Conservation (phyloP, 495 filamentous ascomycete genomes). For the Penicillium longicatenatum region DNA sequence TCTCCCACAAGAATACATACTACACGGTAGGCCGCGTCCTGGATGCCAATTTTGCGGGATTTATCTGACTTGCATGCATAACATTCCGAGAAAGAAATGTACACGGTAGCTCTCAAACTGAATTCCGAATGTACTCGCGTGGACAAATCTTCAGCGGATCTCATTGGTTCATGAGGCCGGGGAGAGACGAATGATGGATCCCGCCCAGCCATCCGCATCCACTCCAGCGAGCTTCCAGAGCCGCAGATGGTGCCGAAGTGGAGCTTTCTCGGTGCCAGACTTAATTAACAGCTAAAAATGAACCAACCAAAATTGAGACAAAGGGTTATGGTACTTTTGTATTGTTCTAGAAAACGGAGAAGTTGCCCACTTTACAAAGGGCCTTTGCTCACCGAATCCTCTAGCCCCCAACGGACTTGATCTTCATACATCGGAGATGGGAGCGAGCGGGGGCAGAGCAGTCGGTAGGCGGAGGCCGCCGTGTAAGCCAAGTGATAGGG, state of each 20-base stretch:
- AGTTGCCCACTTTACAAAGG: neutral
- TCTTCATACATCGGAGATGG: neutral
- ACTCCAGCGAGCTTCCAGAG: slow-evolving; percentile 34
- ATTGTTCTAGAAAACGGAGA: neutral
- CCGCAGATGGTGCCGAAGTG: slow-evolving; percentile 37
- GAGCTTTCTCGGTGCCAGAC: slow-evolving; percentile 15
- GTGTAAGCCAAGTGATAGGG: slow-evolving; percentile 3
- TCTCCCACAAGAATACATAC: neutral
- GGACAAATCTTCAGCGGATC: slow-evolving; percentile 4
- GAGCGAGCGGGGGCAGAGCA: neutral
- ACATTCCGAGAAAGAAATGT: slow-evolving; percentile 14
- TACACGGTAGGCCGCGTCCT: slow-evolving; percentile 14
- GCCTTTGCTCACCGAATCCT: neutral
- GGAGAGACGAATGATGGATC: slow-evolving; percentile 16
- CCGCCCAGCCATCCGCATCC: slow-evolving; percentile 15
- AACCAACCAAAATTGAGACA: neutral
- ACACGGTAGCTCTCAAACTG: slow-evolving; percentile 30
- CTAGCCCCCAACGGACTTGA: neutral
- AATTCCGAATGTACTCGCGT: slow-evolving; percentile 14
- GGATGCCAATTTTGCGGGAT: slow-evolving; percentile 3
- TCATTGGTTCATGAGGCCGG: slow-evolving; percentile 28
- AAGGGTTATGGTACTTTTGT: neutral
- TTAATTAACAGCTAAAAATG: slow-evolving; percentile 6
- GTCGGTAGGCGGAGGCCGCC: slow-evolving; percentile 28
- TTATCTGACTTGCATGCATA: neutral